Evolutionary conservation across 106 monocot species (phyloP).

Genomic region (Dendrobium huoshanense): DNA sequence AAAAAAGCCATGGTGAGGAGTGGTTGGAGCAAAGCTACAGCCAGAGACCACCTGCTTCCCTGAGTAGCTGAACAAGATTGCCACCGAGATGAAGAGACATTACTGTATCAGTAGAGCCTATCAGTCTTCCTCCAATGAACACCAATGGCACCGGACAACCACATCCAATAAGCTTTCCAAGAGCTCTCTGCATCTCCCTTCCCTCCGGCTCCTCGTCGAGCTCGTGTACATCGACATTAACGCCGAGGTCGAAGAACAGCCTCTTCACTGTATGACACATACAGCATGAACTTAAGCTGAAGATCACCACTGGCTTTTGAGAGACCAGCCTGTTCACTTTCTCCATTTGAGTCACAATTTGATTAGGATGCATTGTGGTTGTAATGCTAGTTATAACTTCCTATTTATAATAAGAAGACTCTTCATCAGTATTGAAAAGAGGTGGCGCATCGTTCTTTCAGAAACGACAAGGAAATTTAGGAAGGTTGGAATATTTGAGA

Average conservation of each 20-base stretch:
- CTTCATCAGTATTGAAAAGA: neutral
- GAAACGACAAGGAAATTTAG: neutral
- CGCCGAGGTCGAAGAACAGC: conserved; percentile 46
- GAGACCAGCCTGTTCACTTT: conserved; percentile 29
- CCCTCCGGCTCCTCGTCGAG: conserved; percentile 44
- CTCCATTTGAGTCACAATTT: conserved; percentile 18
- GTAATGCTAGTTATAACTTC: neutral
- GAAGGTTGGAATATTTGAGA: neutral
- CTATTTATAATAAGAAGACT: neutral
- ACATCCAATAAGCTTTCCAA: conserved; percentile 26
- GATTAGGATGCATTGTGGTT: neutral
- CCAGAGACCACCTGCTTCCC: conserved; percentile 65
- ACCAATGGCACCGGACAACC: conserved; percentile 39
- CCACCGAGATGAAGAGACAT: conserved; percentile 56
- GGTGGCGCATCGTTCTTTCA: neutral
- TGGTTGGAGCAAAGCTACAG: conserved; percentile 9
- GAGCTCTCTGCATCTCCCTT: conserved; percentile 44
- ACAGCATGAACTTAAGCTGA: conserved; percentile 48
- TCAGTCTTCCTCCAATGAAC: conserved; percentile 61
- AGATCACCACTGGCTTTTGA: conserved; percentile 40
- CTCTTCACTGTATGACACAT: conserved; percentile 42
- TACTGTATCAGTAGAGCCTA: conserved; percentile 48
- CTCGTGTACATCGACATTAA: conserved; percentile 32
- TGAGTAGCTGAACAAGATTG: conserved; percentile 36
- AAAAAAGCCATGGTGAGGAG: no score